A percentile compares a stretch with the other conserved stretches of the same genome.
Conservation (phyloP, 495 filamentous ascomycete species). For the Neurospora africana region DNA sequence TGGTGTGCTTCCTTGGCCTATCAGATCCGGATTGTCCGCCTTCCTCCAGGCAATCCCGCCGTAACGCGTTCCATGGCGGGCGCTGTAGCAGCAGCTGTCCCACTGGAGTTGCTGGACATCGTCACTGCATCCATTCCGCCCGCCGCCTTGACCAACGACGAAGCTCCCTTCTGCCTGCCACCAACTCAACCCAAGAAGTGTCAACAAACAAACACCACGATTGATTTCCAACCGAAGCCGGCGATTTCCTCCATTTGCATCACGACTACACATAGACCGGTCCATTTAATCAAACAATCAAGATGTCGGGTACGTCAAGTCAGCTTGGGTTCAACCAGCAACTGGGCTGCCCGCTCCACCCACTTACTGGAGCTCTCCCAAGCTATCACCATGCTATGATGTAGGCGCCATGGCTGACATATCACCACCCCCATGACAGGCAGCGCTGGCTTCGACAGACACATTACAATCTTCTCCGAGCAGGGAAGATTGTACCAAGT, state of each 20-base stretch:
- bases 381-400: not conserved
- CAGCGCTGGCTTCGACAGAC: slow-evolving; percentile 92
- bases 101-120: slow-evolving; percentile 1
- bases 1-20: slow-evolving; percentile 2
- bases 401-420: slow-evolving; percentile 14
- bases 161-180: slow-evolving; percentile 20
- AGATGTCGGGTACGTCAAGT: slow-evolving; percentile 34
- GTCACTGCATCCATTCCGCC: not conserved
- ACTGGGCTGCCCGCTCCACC: slow-evolving; percentile 13
- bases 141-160: slow-evolving; percentile 13
- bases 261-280: not conserved
- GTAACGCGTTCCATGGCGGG: slow-evolving; percentile 26
- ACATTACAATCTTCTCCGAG: slow-evolving; percentile 99
- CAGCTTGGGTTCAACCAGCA: slow-evolving; percentile 12
- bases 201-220: not conserved
- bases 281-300: slow-evolving; percentile 17
- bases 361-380: slow-evolving; percentile 2
- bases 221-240: not conserved
- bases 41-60: slow-evolving; percentile 29
- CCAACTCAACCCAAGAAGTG: slow-evolving; percentile 3
- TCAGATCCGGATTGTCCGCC: slow-evolving; percentile 14
- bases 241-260: not conserved
- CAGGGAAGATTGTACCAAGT: slow-evolving; percentile 98
- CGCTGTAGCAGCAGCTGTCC: slow-evolving; percentile 14
- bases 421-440: slow-evolving; percentile 42